phyloP scores from a whole-genome alignment of 208 protist genomes.

The Trypanosoma cruzi region DNA sequence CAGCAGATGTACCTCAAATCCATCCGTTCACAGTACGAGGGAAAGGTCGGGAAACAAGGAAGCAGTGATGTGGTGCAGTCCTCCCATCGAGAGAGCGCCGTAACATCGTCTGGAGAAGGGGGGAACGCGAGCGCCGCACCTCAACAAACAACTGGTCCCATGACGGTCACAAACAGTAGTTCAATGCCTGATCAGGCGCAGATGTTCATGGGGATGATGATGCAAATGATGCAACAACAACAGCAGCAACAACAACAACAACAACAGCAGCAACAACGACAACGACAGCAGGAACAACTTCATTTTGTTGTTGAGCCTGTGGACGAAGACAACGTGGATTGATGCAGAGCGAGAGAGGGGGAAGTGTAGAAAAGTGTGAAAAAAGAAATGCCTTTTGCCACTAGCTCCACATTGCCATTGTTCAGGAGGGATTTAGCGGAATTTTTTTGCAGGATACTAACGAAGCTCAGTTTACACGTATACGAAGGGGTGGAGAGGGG shows the following conservation, averaged over 20 bases:
- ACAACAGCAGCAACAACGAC: slow-evolving; percentile 11
- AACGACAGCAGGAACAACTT: slow-evolving; percentile 11
- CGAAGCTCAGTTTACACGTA: too few species aligned
- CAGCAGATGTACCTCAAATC: slow-evolving; percentile 53
- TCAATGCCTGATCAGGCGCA: slow-evolving; percentile 17
- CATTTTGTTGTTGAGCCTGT: background rate
- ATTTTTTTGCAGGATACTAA: too few species aligned
- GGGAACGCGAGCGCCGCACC: background rate
- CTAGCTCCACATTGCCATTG: too few species aligned
- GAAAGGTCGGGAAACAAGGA: slow-evolving; percentile 23
- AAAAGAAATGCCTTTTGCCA: background rate
- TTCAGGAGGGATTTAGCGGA: too few species aligned
- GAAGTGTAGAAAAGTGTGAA: background rate
- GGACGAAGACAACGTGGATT: background rate
- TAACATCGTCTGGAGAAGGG: background rate
- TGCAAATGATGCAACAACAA: slow-evolving; percentile 34
- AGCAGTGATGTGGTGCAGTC: slow-evolving; percentile 27
- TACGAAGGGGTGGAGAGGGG: too few species aligned
- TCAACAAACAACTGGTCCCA: background rate
- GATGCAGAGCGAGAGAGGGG: background rate
- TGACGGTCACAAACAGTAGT: background rate
- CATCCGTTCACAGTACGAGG: slow-evolving; percentile 37
- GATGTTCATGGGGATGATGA: slow-evolving; percentile 40
- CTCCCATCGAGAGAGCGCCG: slow-evolving; percentile 9
- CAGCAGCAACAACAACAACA: slow-evolving; percentile 35